Percentiles rank a stretch among this genome's conserved stretches.
Conservation (phyloP, 1,284 basidiomycete species). For the Mycosarcoma mackinlayi region DNA sequence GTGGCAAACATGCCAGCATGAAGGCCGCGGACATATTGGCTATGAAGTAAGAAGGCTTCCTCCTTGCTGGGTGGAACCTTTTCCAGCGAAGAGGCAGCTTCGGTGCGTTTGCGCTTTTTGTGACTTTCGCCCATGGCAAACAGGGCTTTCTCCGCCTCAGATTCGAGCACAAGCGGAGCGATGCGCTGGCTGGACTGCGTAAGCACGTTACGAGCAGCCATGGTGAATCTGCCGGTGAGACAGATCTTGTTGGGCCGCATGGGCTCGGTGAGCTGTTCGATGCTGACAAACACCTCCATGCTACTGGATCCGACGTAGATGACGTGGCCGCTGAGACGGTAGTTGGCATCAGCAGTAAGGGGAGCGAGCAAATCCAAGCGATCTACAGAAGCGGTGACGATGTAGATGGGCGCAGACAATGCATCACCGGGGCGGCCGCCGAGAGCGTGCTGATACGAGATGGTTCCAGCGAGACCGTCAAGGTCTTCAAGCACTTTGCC, state of each 20-base stretch:
- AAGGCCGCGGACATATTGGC: slow-evolving; percentile 57
- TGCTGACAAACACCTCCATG: slow-evolving; percentile 68
- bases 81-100: slow-evolving; percentile 55
- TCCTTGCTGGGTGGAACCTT: slow-evolving; percentile 66
- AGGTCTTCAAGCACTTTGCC: slow-evolving; percentile 69
- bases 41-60: slow-evolving; percentile 66
- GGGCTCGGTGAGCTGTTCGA: slow-evolving; percentile 62
- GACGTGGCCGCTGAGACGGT: slow-evolving; percentile 54
- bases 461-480: slow-evolving; percentile 66
- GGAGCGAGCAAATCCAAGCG: slow-evolving; percentile 61
- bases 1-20: slow-evolving; percentile 44
- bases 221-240: slow-evolving; percentile 68
- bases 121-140: slow-evolving; percentile 66
- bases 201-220: slow-evolving; percentile 64
- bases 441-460: slow-evolving; percentile 68
- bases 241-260: slow-evolving; percentile 54
- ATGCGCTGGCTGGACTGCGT: slow-evolving; percentile 60
- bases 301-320: slow-evolving; percentile 63
- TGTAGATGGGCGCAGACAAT: slow-evolving; percentile 65
- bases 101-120: slow-evolving; percentile 62
- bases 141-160: slow-evolving; percentile 60
- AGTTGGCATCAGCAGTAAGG: slow-evolving; percentile 49
- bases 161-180: slow-evolving; percentile 56
- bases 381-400: slow-evolving; percentile 69
- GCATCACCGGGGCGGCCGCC: slow-evolving; percentile 59